Evolutionary conservation across 208 protist genomes (phyloP).

Genomic region (Entamoeba moshkovskii): DNA sequence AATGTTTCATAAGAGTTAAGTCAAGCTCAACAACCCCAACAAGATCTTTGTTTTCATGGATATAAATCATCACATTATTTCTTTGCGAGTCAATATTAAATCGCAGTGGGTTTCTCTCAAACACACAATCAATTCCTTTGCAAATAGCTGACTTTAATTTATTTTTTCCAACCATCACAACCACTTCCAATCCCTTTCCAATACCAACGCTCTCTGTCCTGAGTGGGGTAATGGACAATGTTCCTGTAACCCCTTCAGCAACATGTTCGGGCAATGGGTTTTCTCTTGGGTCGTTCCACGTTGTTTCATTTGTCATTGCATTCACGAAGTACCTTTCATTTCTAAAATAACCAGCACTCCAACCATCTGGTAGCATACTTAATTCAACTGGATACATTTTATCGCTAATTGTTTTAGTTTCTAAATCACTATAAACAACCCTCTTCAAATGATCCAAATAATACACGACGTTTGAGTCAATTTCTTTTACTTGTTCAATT

Average conservation of each 20-base stretch:
- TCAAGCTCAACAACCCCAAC: background rate
- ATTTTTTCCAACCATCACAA: background rate
- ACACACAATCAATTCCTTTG: background rate
- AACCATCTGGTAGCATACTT: background rate
- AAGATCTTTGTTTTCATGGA: background rate
- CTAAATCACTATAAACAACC: background rate
- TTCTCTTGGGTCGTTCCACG: background rate
- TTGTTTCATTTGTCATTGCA: background rate
- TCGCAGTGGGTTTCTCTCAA: background rate
- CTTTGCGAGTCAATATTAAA: background rate
- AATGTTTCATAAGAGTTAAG: background rate
- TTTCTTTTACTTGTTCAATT: background rate
- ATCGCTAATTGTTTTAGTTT: background rate
- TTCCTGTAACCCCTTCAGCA: background rate
- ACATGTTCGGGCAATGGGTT: background rate
- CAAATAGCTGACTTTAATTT: background rate
- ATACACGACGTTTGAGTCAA: background rate
- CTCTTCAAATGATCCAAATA: background rate
- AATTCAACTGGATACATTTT: background rate
- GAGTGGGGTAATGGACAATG: background rate
- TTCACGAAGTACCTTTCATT: background rate
- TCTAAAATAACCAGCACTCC: background rate
- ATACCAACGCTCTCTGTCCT: background rate
- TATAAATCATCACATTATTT: background rate
- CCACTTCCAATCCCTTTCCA: background rate